phyloP scores from a whole-genome alignment of 768 basidiomycete genomes.

The Trametes villosa region DNA sequence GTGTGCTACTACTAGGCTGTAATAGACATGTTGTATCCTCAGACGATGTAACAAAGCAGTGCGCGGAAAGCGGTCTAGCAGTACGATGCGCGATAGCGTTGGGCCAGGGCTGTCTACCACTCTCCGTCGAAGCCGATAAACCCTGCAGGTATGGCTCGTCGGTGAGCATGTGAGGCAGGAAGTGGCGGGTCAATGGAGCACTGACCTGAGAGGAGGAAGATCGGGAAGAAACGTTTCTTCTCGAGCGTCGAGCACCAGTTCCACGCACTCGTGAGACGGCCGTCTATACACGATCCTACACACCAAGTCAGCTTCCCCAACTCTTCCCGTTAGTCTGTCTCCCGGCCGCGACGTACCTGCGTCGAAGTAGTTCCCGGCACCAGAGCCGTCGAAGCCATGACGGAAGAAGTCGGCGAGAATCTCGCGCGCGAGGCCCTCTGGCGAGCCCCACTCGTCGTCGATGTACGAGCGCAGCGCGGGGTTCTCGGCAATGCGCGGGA shows the following conservation, averaged over 20 bases:
- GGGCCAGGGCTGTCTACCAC: too few species aligned
- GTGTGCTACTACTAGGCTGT: conserved; percentile 9
- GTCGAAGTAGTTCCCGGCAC: conserved; percentile 91
- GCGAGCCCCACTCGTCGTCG: conserved; percentile 80
- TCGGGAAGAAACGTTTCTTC: conserved; percentile 83
- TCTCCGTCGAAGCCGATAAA: conserved; percentile 87
- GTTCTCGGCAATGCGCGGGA: conserved; percentile 65
- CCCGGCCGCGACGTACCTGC: conserved; percentile 46
- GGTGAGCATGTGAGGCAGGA: background rate
- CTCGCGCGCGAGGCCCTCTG: conserved; percentile 68
- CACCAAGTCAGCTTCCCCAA: background rate
- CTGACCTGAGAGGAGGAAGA: conserved; percentile 79
- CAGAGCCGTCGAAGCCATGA: conserved; percentile 88
- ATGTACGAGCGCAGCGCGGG: conserved; percentile 77
- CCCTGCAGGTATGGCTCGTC: conserved; percentile 45
- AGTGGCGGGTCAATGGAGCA: background rate
- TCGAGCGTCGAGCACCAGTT: conserved; percentile 88
- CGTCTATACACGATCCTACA: conserved; percentile 73
- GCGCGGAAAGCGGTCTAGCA: background rate
- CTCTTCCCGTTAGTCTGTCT: background rate
- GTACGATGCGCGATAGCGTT: background rate
- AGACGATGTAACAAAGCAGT: conserved; percentile 15
- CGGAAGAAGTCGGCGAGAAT: conserved; percentile 85
- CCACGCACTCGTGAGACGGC: conserved; percentile 87
- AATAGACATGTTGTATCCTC: conserved; percentile 24